Percentiles rank a stretch among this genome's conserved stretches.
Conservation (phyloP, 352 stramenopile species). For the Globisporangium yorkense region DNA sequence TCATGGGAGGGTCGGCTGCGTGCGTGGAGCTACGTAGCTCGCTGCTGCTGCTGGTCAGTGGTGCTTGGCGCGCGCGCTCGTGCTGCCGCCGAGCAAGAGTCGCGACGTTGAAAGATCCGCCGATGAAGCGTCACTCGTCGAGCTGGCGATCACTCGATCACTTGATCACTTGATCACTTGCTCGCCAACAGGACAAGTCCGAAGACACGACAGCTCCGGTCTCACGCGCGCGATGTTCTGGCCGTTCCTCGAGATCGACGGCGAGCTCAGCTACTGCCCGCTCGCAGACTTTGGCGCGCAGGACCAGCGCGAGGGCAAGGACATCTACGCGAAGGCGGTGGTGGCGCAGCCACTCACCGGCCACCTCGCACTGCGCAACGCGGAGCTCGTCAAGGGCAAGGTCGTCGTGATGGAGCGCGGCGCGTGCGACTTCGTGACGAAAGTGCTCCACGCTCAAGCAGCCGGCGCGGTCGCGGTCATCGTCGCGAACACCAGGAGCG, state of each 20-base stretch:
- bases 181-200: too few species aligned
- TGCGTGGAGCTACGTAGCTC: not conserved
- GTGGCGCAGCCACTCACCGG: constrained; percentile 56
- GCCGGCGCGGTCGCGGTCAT: constrained; percentile 63
- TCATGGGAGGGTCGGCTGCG: not conserved
- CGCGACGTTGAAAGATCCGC: too few species aligned
- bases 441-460: constrained; percentile 57
- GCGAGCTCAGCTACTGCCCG: constrained; percentile 52
- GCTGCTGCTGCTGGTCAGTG: too few species aligned
- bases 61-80: not conserved
- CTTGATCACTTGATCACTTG: too few species aligned
- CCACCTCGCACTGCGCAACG: constrained; percentile 45
- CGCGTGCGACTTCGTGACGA: constrained; percentile 75
- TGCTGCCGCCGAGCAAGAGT: too few species aligned
- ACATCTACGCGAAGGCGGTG: constrained; percentile 46
- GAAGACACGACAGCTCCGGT: not conserved
- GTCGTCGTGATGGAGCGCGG: constrained; percentile 64
- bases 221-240: constrained; percentile 42
- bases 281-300: constrained; percentile 55
- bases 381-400: constrained; percentile 32
- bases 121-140: too few species aligned
- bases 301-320: constrained; percentile 32
- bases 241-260: constrained; percentile 62
- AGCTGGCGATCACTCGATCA: too few species aligned
- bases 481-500: constrained; percentile 43